Conservation (phyloP, 192 early-diverging fungal species). For the Umbelopsis vinacea region DNA sequence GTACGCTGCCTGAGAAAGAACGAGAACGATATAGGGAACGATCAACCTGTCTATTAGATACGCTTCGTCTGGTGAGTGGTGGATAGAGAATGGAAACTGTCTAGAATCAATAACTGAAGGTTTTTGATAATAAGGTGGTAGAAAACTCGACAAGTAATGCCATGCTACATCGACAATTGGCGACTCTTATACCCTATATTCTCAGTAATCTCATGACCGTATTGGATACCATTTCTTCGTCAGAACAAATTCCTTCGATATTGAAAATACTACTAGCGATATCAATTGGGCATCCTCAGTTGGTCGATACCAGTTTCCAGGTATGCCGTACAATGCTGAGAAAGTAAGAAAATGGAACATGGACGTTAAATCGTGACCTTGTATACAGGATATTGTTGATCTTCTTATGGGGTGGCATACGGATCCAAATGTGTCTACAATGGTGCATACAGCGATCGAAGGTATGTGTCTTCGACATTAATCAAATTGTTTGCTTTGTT, state of each 20-base stretch:
- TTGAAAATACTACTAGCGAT: slow-evolving; percentile 14
- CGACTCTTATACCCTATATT: slow-evolving; percentile 24
- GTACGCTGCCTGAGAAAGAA: slow-evolving; percentile 5
- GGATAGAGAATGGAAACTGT: neutral
- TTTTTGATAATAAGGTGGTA: neutral
- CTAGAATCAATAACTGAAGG: neutral
- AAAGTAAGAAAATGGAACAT: neutral
- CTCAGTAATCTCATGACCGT: slow-evolving; percentile 26
- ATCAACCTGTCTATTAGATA: slow-evolving; percentile 24
- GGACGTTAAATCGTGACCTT: neutral
- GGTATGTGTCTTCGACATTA: slow-evolving; percentile 36
- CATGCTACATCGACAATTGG: neutral
- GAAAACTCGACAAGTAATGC: neutral
- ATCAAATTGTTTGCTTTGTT: neutral
- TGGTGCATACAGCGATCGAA: slow-evolving; percentile 46
- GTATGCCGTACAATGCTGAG: neutral
- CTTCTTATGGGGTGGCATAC: slow-evolving; percentile 74
- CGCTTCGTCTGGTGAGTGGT: slow-evolving; percentile 20
- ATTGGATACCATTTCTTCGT: slow-evolving; percentile 30
- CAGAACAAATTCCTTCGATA: slow-evolving; percentile 28
- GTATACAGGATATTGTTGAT: slow-evolving; percentile 59
- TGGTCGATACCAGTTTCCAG: slow-evolving; percentile 25
- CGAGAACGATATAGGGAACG: slow-evolving; percentile 19
- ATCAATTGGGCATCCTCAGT: slow-evolving; percentile 2
- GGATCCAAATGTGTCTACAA: slow-evolving; percentile 50